phyloP scores from a whole-genome alignment of 495 filamentous ascomycete species.

The Penicillium dipodomyicola region DNA sequence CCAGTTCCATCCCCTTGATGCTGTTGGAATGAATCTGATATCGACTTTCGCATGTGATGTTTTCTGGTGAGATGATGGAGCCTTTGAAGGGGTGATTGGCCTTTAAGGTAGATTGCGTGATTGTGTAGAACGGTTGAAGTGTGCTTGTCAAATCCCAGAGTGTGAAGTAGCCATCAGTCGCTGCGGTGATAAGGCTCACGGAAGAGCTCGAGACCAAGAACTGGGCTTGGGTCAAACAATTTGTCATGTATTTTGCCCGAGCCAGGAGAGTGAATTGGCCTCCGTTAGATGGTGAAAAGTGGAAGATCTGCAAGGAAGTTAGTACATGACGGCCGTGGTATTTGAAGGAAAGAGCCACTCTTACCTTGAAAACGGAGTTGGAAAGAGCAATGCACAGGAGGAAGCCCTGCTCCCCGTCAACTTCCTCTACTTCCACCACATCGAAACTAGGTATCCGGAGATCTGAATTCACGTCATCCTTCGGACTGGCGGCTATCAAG shows the following conservation, averaged over 20 bases:
- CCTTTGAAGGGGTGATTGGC: slow-evolving; percentile 21
- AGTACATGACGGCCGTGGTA: neutral
- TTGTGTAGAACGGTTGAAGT: slow-evolving; percentile 33
- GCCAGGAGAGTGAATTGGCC: slow-evolving; percentile 54
- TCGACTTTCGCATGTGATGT: slow-evolving; percentile 34
- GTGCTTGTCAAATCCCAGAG: slow-evolving; percentile 49
- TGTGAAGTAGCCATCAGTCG: slow-evolving; percentile 61
- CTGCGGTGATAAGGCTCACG: slow-evolving; percentile 52
- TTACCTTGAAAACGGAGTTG: slow-evolving; percentile 69
- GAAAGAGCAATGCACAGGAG: slow-evolving; percentile 69
- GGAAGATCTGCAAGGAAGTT: slow-evolving; percentile 47
- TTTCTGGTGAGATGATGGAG: slow-evolving; percentile 18
- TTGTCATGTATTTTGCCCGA: slow-evolving; percentile 65
- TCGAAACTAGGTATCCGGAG: slow-evolving; percentile 77
- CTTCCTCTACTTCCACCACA: slow-evolving; percentile 41
- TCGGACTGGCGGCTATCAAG: slow-evolving; percentile 60
- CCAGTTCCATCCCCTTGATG: slow-evolving; percentile 56
- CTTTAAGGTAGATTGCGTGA: slow-evolving; percentile 21
- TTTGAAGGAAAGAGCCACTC: slow-evolving; percentile 5
- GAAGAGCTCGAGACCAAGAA: slow-evolving; percentile 38
- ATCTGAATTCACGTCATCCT: slow-evolving; percentile 61
- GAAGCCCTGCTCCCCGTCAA: slow-evolving; percentile 29
- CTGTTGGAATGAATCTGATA: slow-evolving; percentile 69
- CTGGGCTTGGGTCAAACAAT: slow-evolving; percentile 73
- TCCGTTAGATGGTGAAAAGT: slow-evolving; percentile 46